Base-by-base conservation (phyloP, 805 yeast genomes). In the Ogataea methanolica region DNA sequence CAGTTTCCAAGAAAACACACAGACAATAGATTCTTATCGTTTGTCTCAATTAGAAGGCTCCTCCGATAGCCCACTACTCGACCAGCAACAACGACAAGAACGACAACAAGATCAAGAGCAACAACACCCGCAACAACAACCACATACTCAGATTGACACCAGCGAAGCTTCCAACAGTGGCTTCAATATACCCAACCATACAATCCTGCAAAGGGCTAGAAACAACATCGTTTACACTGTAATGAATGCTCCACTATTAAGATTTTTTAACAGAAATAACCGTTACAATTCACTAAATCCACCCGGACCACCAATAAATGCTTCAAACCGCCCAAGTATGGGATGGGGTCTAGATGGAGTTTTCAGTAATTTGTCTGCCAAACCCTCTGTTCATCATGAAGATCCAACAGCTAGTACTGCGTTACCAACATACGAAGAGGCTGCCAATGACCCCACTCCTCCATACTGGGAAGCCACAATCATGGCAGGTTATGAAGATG, bases 391-490 rank as follows among this genome's bases (percentile, higher is more conserved):
- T 0, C 21, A 42, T 4, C 45, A 48, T 2, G 92, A 84, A 42
- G 15, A 62, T 76, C 0, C 38, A 21, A 22, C 60, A 65, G 16
- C 71, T 11, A 91, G 85, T 50, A 71, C 71, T 33, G 84, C 88
- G 36, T 77, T 81, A 19, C 98, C 98, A 3, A 75, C 96, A 0
- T 94, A 94, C 67, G 97, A 88, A 47, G 98, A 91, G 62, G 98
- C 96, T 0, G 88, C 96, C 0, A 85, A 89, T 3, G 99, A 94
- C 63, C 79, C 94, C 15, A 82, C 95, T 0, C 99, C 99, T 0
- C 96, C 96, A 36, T 94, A 94, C 67, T 94, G 97, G 96, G 99
- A 94, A 66, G 80, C 91, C 7, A 80, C 94, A 0, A 81, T 88
- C 38, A 75, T 90, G 61, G 87, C 96, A 5, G 89, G 84, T 8